Evolutionary conservation across 202 grass and related monocot species (phyloP).

Genomic region (Cymbopogon flexuosus): DNA sequence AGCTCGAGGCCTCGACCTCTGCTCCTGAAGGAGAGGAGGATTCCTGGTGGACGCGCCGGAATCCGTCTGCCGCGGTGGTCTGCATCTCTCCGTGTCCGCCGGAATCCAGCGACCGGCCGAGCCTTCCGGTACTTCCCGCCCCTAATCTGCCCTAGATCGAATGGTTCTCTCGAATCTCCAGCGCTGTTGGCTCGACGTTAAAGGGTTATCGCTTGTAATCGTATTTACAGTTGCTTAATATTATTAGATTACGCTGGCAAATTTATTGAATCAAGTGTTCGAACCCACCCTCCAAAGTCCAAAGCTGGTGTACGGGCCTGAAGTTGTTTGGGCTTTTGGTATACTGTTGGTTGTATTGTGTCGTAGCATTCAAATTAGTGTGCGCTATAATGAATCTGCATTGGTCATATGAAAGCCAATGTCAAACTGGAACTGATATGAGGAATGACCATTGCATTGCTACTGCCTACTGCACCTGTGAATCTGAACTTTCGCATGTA

Average conservation of each 20-base stretch:
- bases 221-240: neutral
- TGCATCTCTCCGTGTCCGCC: neutral
- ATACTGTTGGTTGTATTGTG: neutral
- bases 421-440: neutral
- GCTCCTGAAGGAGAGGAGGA: neutral
- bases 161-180: neutral
- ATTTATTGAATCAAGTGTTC: neutral
- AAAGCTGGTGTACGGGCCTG: neutral
- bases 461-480: neutral
- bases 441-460: neutral
- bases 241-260: neutral
- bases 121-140: neutral
- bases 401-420: neutral
- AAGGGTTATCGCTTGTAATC: neutral
- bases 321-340: neutral
- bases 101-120: neutral
- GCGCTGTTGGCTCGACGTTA: neutral
- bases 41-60: neutral
- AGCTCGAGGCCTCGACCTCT: too few relatives aligned
- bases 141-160: constrained; percentile 1
- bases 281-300: neutral
- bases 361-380: neutral
- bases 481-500: neutral
- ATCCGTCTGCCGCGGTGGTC: neutral
- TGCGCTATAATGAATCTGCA: neutral